These are phyloP conservation scores for Podochytrium sp. DNA, from an alignment of 192 early-diverging fungal species.

Conservation along the genomic window DNA sequence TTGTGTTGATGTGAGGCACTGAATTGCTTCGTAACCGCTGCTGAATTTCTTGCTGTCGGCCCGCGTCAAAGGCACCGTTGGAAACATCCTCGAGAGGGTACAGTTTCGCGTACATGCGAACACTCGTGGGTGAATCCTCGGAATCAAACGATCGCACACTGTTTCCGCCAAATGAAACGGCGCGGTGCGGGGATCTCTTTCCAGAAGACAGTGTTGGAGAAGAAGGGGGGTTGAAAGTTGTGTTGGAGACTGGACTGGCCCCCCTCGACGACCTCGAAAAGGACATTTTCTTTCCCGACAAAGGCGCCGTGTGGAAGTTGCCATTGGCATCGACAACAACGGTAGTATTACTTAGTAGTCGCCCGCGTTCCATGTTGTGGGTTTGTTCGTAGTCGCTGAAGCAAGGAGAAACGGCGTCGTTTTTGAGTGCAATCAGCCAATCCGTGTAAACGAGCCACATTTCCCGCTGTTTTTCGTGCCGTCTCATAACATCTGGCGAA, in stretches of 20 bases:
- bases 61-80: not conserved
- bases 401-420: not conserved
- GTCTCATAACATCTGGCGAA: not conserved
- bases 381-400: not conserved
- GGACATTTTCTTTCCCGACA: no score
- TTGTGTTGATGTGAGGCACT: no score
- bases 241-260: not conserved
- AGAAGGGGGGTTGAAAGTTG: not conserved
- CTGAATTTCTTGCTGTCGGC: not conserved
- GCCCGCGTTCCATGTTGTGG: not conserved
- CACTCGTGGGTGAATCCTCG: not conserved
- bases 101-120: not conserved
- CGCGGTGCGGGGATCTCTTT: not conserved
- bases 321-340: not conserved
- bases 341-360: not conserved
- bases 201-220: not conserved
- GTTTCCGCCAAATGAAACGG: constrained; percentile 17
- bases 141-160: constrained; percentile 27
- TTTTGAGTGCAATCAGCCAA: not conserved
- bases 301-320: no score
- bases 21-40: no score
- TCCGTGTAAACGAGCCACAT: constrained; percentile 1
- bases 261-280: no score
- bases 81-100: not conserved
- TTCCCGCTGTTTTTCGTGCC: constrained; percentile 12